Percentiles rank a stretch among this genome's conserved stretches.
Conservation (phyloP, 208 protist genomes). For the Porcisia deanei region DNA sequence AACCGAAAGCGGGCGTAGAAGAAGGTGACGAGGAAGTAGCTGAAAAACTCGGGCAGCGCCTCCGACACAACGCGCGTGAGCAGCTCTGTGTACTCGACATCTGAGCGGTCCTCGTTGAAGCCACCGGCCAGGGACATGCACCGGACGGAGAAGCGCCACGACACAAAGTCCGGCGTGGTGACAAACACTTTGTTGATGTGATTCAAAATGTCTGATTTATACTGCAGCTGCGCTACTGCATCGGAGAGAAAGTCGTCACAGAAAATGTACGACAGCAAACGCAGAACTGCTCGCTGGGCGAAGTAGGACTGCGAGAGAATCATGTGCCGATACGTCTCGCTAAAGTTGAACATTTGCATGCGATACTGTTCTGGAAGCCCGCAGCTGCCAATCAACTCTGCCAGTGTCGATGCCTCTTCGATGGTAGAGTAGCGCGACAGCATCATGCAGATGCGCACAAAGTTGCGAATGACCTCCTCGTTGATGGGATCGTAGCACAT, state of each 20-base stretch:
- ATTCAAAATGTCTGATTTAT: slow-evolving; percentile 89
- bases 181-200: slow-evolving; percentile 88
- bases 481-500: slow-evolving; percentile 84
- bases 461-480: slow-evolving; percentile 77
- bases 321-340: slow-evolving; percentile 89
- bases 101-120: slow-evolving; percentile 82
- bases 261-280: slow-evolving; percentile 85
- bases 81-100: slow-evolving; percentile 88
- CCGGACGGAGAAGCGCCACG: slow-evolving; percentile 90
- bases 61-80: slow-evolving; percentile 67
- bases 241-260: slow-evolving; percentile 85
- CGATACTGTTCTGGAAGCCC: slow-evolving; percentile 83
- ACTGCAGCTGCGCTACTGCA: slow-evolving; percentile 87
- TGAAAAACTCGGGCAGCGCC: slow-evolving; percentile 77
- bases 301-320: slow-evolving; percentile 88
- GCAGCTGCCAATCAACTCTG: slow-evolving; percentile 85
- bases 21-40: slow-evolving; percentile 78
- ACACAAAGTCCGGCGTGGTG: slow-evolving; percentile 84
- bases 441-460: slow-evolving; percentile 85
- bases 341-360: slow-evolving; percentile 87
- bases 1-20: slow-evolving; percentile 84
- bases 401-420: slow-evolving; percentile 71
- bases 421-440: slow-evolving; percentile 72
- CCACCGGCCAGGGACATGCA: slow-evolving; percentile 86
- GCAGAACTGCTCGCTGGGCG: slow-evolving; percentile 77